phyloP scores from a whole-genome alignment of 2,329 filamentous ascomycete species.

The Annulohypoxylon truncatum region DNA sequence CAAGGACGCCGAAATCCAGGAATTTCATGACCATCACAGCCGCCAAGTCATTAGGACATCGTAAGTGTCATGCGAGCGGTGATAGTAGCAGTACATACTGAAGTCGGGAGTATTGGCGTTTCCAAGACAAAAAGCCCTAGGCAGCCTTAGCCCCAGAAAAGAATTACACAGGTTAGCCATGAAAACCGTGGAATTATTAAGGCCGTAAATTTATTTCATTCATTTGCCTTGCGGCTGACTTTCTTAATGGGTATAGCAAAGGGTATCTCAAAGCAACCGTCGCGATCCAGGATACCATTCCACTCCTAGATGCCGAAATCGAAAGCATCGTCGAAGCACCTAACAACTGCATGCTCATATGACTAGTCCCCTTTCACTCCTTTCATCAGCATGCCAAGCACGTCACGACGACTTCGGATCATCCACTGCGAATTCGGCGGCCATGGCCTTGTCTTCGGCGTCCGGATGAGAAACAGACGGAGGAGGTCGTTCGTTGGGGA shows the following conservation, averaged over 20 bases:
- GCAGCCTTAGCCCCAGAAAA: no score
- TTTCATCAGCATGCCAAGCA: no score
- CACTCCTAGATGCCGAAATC: not conserved
- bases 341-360: not conserved
- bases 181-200: not conserved
- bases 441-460: slow-evolving; percentile 44
- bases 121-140: not conserved
- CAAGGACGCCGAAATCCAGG: slow-evolving; percentile 3
- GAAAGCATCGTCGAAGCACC: not conserved
- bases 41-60: not conserved
- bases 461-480: slow-evolving; percentile 57
- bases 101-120: not conserved
- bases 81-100: not conserved
- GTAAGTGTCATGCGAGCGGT: not conserved
- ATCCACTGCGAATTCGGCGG: slow-evolving; percentile 7
- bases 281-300: not conserved
- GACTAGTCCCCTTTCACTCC: not conserved
- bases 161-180: not conserved
- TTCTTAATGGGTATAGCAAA: slow-evolving; percentile 33
- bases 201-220: slow-evolving; percentile 20
- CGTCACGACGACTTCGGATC: not conserved
- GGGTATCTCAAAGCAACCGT: slow-evolving; percentile 11
- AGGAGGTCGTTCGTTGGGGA: slow-evolving; percentile 57
- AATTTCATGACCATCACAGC: slow-evolving; percentile 1
- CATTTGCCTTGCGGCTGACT: slow-evolving; percentile 32